phyloP scores from a whole-genome alignment of 2,329 filamentous ascomycete genomes.

The Colletotrichum tamarilloi region DNA sequence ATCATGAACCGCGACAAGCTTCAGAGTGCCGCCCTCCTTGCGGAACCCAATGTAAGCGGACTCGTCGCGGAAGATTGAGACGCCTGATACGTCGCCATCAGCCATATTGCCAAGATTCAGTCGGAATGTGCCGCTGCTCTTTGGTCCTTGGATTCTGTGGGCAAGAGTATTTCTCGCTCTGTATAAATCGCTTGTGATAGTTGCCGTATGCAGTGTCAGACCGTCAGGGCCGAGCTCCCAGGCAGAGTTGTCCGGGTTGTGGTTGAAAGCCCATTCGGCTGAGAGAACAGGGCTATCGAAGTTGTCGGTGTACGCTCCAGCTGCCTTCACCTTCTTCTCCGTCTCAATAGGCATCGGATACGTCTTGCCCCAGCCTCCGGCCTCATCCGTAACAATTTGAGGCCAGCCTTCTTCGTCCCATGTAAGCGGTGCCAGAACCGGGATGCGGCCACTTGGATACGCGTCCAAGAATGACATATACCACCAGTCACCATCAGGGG shows the following conservation, averaged over 20 bases:
- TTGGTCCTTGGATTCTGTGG: conserved; percentile 57
- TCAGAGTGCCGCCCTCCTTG: conserved; percentile 37
- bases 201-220: conserved; percentile 58
- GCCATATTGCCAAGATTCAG: conserved; percentile 59
- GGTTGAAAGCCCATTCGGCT: conserved; percentile 69
- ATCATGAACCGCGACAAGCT: conserved; percentile 43
- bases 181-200: conserved; percentile 61
- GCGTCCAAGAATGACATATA: conserved; percentile 66
- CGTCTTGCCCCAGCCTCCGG: conserved; percentile 55
- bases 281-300: conserved; percentile 49
- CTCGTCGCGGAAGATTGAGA: conserved; percentile 62
- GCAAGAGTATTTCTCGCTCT: conserved; percentile 58
- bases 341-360: conserved; percentile 48
- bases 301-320: conserved; percentile 22
- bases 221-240: conserved; percentile 52
- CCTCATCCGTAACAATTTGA: conserved; percentile 46
- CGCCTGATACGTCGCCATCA: conserved; percentile 62
- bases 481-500: conserved; percentile 63
- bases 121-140: conserved; percentile 58
- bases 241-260: conserved; percentile 64
- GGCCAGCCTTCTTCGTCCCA: conserved; percentile 60
- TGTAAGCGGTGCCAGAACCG: conserved; percentile 64
- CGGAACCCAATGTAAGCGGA: conserved; percentile 64
- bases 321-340: conserved; percentile 16
- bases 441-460: conserved; percentile 67